Base-by-base conservation (phyloP, 148 eudicot species). In the Chenopodium suecicum region DNA sequence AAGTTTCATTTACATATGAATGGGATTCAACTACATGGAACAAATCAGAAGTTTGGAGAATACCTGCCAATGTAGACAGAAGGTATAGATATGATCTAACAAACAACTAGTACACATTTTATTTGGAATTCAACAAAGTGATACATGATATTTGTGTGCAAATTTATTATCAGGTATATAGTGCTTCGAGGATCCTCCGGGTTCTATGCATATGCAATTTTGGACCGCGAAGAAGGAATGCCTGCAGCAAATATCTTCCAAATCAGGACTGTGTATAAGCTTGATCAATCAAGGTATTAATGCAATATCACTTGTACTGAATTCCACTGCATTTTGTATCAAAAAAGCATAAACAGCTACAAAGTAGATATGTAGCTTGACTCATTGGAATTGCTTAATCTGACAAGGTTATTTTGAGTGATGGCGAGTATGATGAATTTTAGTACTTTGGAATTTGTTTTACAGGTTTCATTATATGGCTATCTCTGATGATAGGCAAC, bases 391-490 rank as follows among this genome's bases (percentile, higher is more conserved):
- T 62, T 22, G 1, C 66, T 9, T 41, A 41, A 41, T 41, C 44
- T 34, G 41, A 41, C 44, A 41, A 3, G 37, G 44, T 41, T 41
- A 41, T 41, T 4, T 41, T 41, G 8, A 41, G 6, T 41, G 41
- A 46, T 9, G 9, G 32, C 29, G 64, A 14, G n/a, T 8, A 32
- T 7, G 29, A 47, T 80, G 17, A 63, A 72, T 20, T 12, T 54
- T 58, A 8, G n/a, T 8, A 14, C 19, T 44, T 67, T 34, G 14
- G 20, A 46, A 66, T 27, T 14, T 66, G 2, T 44, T 58, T 58
- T 50, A 37, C 84, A 94, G 98, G 88, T 94, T 94, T 77, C 88
- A 82, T 60, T 94, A 94, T 81, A 92, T 94, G 97, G 94, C 93
- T 4, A 74, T 94, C 32, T 89, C 98, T 0, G 94, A 94, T 81